Evolutionary conservation across 2,329 filamentous ascomycete genomes (phyloP), one percentile per base, ranked within the genome.

Genomic region (Claviceps africana): DNA sequence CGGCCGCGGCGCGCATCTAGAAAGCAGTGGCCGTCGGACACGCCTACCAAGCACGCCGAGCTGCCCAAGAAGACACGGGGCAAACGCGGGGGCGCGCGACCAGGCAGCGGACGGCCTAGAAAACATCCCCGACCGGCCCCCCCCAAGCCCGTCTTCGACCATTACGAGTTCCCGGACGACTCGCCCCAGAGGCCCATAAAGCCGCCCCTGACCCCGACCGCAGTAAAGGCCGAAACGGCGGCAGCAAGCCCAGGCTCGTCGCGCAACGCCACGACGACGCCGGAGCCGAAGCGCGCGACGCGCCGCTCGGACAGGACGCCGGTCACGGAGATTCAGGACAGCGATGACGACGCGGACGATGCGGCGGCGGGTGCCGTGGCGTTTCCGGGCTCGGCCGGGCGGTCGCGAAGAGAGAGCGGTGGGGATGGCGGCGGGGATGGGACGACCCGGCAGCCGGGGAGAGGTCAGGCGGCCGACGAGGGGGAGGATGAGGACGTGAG

Each of bases 41-140:
- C 54, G 17, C 54, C 56, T 43, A 42, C 55, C 15, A 61, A 59
- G 43, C 31, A 51, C 28, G 43, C 50, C 53, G 56, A 52, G 59
- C 58, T 59, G 46, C 57, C 57, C 15, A 68, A 67, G n/a, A 68
- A 67, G 56, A 58, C 61, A 28, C 57, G 63, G 25, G 66, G 67
- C 37, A 69, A 69, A 54, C 62, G 67, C 42, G 67, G 67, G 33
- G 67, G 67, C 8, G 67, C 67, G 31, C 61, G 67, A 46, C 67
- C 67, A 5, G 67, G 67, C 11, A 69, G 67, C 53, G 67, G 67
- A 30, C 61, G 67, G 46, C 67, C 67, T 60, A 66, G 67, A 58
- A 69, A 69, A 57, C 65, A 69, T 40, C 66, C 65, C 33, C 62
- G 63, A 33, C 56, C 56, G 31, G 45, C 46, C n/a, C 51, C 55